Evolutionary conservation across 148 eudicot species (phyloP), one percentile per base, ranked within the genome.

Genomic region (Pouteria glomerata): DNA sequence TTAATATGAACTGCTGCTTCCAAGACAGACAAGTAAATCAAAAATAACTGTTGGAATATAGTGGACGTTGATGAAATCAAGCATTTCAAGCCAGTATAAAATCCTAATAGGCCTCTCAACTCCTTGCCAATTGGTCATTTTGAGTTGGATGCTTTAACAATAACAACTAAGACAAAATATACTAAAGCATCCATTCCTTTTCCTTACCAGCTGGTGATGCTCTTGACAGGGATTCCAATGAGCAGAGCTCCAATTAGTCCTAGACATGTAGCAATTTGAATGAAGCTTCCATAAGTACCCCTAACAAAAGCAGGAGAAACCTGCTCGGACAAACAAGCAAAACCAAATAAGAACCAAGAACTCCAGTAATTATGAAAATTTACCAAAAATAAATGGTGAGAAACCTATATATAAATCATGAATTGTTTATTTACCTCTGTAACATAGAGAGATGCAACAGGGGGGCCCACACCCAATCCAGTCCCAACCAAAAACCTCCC

Each of bases 201-300:
- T 56, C 44, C 84, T 76, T 90, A 95, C 99, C 96, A 91, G 52
- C 87, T 94, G 35, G 48, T 42, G 52, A 79, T 78, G 74, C 76
- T 80, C 78, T 87, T 95, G 41, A 84, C 95, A 66, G 97, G 99
- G 71, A 91, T 88, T 56, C 98, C 97, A 67, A 95, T 78, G 41
- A 88, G 39, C 0, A 95, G 78, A 74, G 98, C 87, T 31, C 81
- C 89, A 81, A 89, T 78, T 61, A 95, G 62, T 69, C 97, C 97
- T 77, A 88, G 86, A 72, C 98, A 95, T 23, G 96, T 89, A 65
- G 97, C 90, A 74, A 95, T 91, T 58, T 95, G 98, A 70, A 95
- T 88, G 73, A 95, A 90, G 85, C 98, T 91, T 71, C 99, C 99
- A 75, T 89, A 95, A 58, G 99, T 95, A 69, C 99, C 99, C 84